A percentile compares a stretch with the other conserved stretches of the same genome.
Evolutionary conservation across 768 basidiomycete genomes (phyloP).

Genomic region (Lyophyllum decastes): DNA sequence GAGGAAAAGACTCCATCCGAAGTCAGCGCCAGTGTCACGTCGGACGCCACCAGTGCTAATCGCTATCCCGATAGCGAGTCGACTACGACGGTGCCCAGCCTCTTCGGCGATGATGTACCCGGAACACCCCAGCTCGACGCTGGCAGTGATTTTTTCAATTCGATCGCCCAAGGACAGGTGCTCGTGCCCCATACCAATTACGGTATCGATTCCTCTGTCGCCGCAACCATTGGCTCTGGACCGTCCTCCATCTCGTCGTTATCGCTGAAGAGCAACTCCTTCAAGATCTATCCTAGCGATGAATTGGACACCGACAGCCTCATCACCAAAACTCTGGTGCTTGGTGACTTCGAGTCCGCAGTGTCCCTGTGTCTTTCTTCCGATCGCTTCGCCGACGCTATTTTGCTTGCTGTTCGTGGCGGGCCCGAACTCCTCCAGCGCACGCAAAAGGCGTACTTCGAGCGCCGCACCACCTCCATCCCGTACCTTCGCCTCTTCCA

Average conservation of each 20-base stretch:
- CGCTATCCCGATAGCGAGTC: constrained; percentile 72
- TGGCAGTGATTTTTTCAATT: constrained; percentile 88
- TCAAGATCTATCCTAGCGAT: constrained; percentile 86
- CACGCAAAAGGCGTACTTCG: constrained; percentile 94
- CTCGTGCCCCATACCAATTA: constrained; percentile 80
- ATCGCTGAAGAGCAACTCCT: constrained; percentile 73
- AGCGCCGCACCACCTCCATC: constrained; percentile 67
- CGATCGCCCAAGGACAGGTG: constrained; percentile 51
- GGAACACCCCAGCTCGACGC: constrained; percentile 67
- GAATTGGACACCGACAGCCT: constrained; percentile 88
- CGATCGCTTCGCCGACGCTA: constrained; percentile 92
- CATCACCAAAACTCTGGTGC: constrained; percentile 88
- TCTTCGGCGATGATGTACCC: constrained; percentile 81
- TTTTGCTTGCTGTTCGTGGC: constrained; percentile 89
- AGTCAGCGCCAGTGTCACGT: constrained; percentile 61
- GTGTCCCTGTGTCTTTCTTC: constrained; percentile 89
- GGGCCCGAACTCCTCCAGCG: constrained; percentile 83
- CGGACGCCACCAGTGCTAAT: constrained; percentile 57
- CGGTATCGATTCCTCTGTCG: constrained; percentile 85
- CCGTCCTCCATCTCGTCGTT: constrained; percentile 82
- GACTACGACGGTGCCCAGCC: constrained; percentile 81
- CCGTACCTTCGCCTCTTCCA: constrained; percentile 96
- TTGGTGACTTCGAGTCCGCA: constrained; percentile 94
- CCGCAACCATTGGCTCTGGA: constrained; percentile 92
- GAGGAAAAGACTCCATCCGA: constrained; percentile 73